A percentile compares a stretch with the other conserved stretches of the same genome.
Conservation (phyloP, 2,329 filamentous ascomycete genomes). For the Hypoxylon sp. region DNA sequence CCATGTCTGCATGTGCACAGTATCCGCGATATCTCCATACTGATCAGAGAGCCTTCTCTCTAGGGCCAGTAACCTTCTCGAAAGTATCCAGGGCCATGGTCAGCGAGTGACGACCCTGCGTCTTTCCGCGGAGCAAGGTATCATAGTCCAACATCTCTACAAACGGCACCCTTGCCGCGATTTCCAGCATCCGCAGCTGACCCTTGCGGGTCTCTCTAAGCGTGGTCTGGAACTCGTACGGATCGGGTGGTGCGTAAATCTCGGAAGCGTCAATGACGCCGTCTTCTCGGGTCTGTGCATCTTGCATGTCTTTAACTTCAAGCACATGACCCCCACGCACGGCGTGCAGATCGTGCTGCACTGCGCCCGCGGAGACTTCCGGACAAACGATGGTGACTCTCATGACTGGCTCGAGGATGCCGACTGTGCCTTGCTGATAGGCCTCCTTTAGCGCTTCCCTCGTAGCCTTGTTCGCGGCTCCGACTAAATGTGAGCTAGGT, state of each 20-base stretch:
- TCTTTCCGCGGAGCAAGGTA: constrained; percentile 86
- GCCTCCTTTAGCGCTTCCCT: constrained; percentile 73
- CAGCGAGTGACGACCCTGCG: constrained; percentile 76
- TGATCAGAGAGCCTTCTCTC: constrained; percentile 57
- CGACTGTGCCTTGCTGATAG: constrained; percentile 61
- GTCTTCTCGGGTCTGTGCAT: constrained; percentile 72
- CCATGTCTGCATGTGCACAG: too few relatives aligned
- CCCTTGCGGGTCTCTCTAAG: constrained; percentile 59
- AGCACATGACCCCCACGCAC: constrained; percentile 78
- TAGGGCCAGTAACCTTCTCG: constrained; percentile 61
- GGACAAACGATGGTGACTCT: constrained; percentile 85
- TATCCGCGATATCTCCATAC: too few relatives aligned
- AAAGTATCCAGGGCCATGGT: constrained; percentile 68
- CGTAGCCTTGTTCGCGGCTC: constrained; percentile 69
- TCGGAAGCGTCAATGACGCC: constrained; percentile 70
- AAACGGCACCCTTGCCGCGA: constrained; percentile 87
- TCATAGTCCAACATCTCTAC: constrained; percentile 98
- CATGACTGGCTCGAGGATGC: constrained; percentile 94
- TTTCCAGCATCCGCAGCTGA: constrained; percentile 63
- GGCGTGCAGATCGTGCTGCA: constrained; percentile 83
- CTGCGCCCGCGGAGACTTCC: constrained; percentile 79
- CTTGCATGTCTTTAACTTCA: constrained; percentile 71
- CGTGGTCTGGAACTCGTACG: constrained; percentile 72
- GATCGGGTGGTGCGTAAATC: constrained; percentile 89
- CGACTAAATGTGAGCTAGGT: constrained; percentile 72